Evolutionary conservation across 441 rosid genomes (phyloP).

Genomic region (Biscutella laevigata): DNA sequence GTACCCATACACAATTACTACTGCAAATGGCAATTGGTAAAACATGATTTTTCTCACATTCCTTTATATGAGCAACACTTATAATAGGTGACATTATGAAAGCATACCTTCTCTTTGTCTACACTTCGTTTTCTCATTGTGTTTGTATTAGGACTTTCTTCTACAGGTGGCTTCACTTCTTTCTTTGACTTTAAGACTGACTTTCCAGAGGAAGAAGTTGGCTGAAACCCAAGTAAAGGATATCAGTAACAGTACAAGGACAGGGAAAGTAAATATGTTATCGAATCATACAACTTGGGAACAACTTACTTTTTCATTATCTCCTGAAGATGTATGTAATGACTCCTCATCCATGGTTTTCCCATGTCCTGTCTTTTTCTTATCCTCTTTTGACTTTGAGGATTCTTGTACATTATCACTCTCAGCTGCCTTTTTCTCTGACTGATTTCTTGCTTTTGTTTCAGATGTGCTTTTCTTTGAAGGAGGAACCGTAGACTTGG

Average conservation of each 20-base stretch:
- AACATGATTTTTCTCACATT: too few relatives aligned
- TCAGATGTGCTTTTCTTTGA: conserved; percentile 57
- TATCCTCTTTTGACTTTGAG: conserved; percentile 40
- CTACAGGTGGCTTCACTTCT: conserved; percentile 39
- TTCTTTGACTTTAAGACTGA: conserved; percentile 35
- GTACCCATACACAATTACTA: conserved; percentile 2
- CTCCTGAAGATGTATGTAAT: conserved; percentile 38
- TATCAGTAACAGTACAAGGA: conserved; percentile 1
- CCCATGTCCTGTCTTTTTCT: conserved; percentile 48
- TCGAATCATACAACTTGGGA: not conserved
- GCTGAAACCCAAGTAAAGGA: conserved; percentile 33
- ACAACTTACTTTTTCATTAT: conserved; percentile 43
- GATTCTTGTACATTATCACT: conserved; percentile 39
- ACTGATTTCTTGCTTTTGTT: conserved; percentile 40
- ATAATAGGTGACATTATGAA: not conserved
- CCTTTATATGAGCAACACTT: too few relatives aligned
- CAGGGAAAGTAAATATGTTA: conserved; percentile 6
- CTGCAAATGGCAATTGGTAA: not conserved
- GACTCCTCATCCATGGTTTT: conserved; percentile 37
- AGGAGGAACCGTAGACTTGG: conserved; percentile 29
- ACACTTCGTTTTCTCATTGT: conserved; percentile 53
- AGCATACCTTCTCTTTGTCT: conserved; percentile 47
- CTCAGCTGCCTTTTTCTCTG: conserved; percentile 44
- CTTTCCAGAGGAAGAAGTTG: conserved; percentile 50
- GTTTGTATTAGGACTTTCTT: conserved; percentile 53